These are phyloP conservation scores for Phytopythium kandeliae DNA, from an alignment of 352 stramenopile species.

Conservation along the genomic window DNA sequence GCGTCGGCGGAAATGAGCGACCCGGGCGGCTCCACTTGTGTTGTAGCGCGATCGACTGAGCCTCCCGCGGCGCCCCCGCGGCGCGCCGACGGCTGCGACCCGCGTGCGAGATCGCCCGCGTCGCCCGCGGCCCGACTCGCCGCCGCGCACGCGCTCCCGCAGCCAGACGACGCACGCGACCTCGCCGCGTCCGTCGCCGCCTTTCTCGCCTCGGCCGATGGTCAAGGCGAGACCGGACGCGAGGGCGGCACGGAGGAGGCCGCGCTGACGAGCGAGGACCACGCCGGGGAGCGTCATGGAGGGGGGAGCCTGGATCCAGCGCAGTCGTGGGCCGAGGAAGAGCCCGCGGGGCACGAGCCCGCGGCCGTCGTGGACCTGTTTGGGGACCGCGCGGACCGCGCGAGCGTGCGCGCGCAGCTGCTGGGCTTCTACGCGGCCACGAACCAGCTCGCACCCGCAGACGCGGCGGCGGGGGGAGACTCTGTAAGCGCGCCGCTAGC, in stretches of 20 bases:
- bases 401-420: conserved; percentile 41
- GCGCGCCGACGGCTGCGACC: neutral
- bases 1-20: neutral
- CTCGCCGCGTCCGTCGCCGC: neutral
- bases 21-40: conserved; percentile 1
- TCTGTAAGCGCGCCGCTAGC: neutral
- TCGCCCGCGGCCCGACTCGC: neutral
- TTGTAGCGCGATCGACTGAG: neutral
- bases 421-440: conserved; percentile 31
- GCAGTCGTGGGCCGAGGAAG: neutral
- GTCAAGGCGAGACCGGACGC: neutral
- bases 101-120: neutral
- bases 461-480: too few relatives aligned
- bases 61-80: neutral
- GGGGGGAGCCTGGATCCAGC: neutral
- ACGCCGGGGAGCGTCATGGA: neutral
- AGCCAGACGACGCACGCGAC: neutral
- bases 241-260: neutral
- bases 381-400: conserved; percentile 12
- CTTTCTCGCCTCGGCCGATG: neutral
- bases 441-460: conserved; percentile 24
- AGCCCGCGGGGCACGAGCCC: neutral
- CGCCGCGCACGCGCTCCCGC: neutral
- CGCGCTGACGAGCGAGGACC: too few relatives aligned
- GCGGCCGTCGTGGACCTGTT: conserved; percentile 16